These are phyloP conservation scores for Penicillium cataractarum DNA, from an alignment of 495 filamentous ascomycete species.

Conservation along the genomic window DNA sequence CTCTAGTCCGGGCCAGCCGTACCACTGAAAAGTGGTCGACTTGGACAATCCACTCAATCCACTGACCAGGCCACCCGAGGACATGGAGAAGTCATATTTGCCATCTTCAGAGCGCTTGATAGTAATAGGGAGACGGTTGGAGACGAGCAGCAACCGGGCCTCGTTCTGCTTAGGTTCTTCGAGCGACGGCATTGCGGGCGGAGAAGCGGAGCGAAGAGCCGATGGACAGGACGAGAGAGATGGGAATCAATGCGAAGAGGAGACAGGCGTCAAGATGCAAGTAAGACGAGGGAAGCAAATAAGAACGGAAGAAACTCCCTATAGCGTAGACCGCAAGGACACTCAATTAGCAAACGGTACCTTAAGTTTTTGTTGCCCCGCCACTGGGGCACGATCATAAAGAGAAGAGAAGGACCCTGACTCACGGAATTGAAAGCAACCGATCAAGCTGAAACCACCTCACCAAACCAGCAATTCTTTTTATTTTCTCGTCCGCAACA, in stretches of 20 bases:
- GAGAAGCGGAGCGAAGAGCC: background rate
- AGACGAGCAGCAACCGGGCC: constrained; percentile 75
- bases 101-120: constrained; percentile 89
- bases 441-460: background rate
- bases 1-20: constrained; percentile 94
- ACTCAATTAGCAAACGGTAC: background rate
- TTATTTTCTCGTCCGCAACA: background rate
- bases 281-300: background rate
- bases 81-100: constrained; percentile 87
- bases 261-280: background rate
- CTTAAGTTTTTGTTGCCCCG: background rate
- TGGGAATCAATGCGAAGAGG: background rate
- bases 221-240: background rate
- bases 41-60: constrained; percentile 89
- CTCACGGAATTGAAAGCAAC: constrained; percentile 3
- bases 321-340: background rate
- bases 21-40: constrained; percentile 93
- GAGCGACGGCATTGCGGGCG: constrained; percentile 38
- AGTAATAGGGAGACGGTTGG: constrained; percentile 92
- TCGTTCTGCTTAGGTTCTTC: constrained; percentile 39
- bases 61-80: constrained; percentile 90
- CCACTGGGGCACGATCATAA: background rate
- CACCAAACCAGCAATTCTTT: background rate
- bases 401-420: background rate
- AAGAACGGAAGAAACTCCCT: background rate